Evolutionary conservation across 768 basidiomycete species (phyloP).

Genomic region (Boletus vermiculosoides): DNA sequence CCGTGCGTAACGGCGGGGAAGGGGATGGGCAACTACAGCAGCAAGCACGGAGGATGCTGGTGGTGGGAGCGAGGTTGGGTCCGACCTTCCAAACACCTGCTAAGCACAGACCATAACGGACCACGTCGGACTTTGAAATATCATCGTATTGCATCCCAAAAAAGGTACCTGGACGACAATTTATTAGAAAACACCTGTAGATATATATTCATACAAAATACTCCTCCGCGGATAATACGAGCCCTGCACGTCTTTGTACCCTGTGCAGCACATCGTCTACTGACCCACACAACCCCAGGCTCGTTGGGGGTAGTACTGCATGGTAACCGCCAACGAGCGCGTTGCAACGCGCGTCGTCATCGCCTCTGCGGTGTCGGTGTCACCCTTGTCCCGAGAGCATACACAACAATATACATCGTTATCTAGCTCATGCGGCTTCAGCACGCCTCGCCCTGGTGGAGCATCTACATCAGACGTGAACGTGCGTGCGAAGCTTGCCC

Average conservation of each 20-base stretch:
- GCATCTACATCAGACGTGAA: constrained; percentile 23
- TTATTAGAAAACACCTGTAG: constrained; percentile 21
- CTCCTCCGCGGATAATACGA: constrained; percentile 11
- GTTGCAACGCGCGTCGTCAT: neutral
- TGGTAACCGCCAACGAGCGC: neutral
- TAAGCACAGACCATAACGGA: constrained; percentile 39
- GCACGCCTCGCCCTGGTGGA: constrained; percentile 21
- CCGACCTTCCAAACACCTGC: constrained; percentile 42
- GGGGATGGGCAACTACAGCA: constrained; percentile 32
- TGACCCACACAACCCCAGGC: neutral
- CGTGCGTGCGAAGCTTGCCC: constrained; percentile 28
- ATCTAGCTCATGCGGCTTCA: neutral
- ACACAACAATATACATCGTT: neutral
- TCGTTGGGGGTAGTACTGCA: neutral
- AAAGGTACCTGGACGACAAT: constrained; percentile 7
- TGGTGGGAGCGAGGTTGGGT: constrained; percentile 58
- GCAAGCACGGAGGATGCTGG: constrained; percentile 43
- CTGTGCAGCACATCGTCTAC: neutral
- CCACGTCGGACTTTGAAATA: constrained; percentile 35
- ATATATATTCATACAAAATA: neutral
- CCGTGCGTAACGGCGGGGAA: constrained; percentile 50
- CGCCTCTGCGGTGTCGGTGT: neutral
- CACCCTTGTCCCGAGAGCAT: neutral
- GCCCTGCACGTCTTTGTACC: neutral
- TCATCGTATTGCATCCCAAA: constrained; percentile 20